Evolutionary conservation across 768 basidiomycete genomes (phyloP).

Genomic region (Coprinopsis marcescibilis): DNA sequence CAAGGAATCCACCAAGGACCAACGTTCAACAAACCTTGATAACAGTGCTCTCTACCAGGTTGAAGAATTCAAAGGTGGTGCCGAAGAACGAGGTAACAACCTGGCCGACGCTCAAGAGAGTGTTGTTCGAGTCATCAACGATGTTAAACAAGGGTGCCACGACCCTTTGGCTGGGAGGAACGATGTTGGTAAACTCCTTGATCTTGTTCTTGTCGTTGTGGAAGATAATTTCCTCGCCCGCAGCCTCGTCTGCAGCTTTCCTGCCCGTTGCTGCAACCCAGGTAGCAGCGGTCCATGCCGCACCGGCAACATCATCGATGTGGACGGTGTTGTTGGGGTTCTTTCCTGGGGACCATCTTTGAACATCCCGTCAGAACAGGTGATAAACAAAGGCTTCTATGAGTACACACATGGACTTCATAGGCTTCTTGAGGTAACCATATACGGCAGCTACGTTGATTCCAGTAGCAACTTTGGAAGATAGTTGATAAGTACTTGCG

Average conservation of each 20-base stretch:
- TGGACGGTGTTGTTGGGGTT: slow-evolving; percentile 74
- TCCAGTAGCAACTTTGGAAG: slow-evolving; percentile 53
- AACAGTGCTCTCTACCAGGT: slow-evolving; percentile 56
- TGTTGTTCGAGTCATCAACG: slow-evolving; percentile 73
- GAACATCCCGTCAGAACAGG: slow-evolving; percentile 8
- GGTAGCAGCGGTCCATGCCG: slow-evolving; percentile 65
- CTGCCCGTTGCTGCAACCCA: slow-evolving; percentile 71
- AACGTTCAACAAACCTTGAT: slow-evolving; percentile 46
- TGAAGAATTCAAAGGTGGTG: slow-evolving; percentile 78
- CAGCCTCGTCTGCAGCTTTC: slow-evolving; percentile 52
- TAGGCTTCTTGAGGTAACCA: slow-evolving; percentile 75
- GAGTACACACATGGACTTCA: slow-evolving; percentile 69
- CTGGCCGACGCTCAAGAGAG: slow-evolving; percentile 59
- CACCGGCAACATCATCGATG: slow-evolving; percentile 73
- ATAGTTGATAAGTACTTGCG: slow-evolving; percentile 4
- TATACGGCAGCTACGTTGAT: slow-evolving; percentile 77
- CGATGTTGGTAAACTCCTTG: slow-evolving; percentile 57
- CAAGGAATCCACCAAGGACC: not conserved
- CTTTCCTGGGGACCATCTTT: slow-evolving; percentile 76
- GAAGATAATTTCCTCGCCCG: slow-evolving; percentile 63
- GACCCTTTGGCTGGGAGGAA: slow-evolving; percentile 48
- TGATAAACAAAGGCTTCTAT: slow-evolving; percentile 3
- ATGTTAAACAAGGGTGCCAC: slow-evolving; percentile 81
- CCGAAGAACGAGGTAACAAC: slow-evolving; percentile 67
- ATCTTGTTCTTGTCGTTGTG: slow-evolving; percentile 69